Conservation (phyloP, 2,329 filamentous ascomycete species). For the Nemania serpens region DNA sequence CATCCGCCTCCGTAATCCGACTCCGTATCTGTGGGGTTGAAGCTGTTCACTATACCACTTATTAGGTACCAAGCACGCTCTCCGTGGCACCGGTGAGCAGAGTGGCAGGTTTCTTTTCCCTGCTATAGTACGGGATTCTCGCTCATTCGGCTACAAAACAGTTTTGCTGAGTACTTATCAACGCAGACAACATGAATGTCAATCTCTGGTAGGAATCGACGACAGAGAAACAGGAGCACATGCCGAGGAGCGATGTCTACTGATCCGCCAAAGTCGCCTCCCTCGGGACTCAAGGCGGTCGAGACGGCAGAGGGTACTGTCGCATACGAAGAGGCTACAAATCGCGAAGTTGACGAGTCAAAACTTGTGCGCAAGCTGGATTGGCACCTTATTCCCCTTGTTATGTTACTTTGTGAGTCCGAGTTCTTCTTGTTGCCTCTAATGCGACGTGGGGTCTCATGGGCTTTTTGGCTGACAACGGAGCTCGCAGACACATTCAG, state of each 20-base stretch:
- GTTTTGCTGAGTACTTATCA: not conserved
- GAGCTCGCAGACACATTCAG: conserved; percentile 62
- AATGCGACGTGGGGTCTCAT: not conserved
- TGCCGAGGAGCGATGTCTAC: not conserved
- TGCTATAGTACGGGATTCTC: not conserved
- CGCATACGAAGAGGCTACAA: conserved; percentile 21
- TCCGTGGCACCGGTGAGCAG: no score
- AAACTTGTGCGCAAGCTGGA: conserved; percentile 69
- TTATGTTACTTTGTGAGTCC: conserved; percentile 63
- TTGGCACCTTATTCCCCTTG: conserved; percentile 64
- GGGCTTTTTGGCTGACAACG: conserved; percentile 1
- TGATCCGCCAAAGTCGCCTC: conserved; percentile 25
- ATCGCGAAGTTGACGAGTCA: conserved; percentile 49
- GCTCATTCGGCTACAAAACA: not conserved
- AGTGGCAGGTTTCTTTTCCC: no score
- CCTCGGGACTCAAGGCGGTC: conserved; percentile 25
- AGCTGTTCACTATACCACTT: no score
- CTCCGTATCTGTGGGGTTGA: no score
- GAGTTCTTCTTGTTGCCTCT: not conserved
- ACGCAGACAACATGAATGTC: not conserved
- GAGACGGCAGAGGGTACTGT: conserved; percentile 15
- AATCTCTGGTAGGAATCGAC: not conserved
- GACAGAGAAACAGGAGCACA: not conserved
- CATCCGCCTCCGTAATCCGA: no score
- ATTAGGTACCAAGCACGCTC: no score